Percentiles rank a stretch among this genome's conserved stretches.
Evolutionary conservation across 2,329 filamentous ascomycete genomes (phyloP).

Genomic region (Didymosphaeria variabile): DNA sequence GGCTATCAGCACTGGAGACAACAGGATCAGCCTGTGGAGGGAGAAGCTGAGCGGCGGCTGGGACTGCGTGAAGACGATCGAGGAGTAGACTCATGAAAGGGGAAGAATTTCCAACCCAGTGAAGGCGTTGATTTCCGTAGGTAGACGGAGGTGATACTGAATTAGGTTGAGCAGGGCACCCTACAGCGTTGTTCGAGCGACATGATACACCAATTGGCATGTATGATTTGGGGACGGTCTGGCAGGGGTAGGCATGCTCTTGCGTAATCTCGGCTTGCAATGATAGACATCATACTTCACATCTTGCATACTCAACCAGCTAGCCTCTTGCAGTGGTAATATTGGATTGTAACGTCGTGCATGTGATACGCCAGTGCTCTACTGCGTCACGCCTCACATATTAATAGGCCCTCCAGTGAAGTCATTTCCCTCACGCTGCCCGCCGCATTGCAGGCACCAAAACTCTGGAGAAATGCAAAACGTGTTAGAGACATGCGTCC

Average conservation of each 20-base stretch:
- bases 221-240: not conserved
- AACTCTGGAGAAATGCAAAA: too few species aligned
- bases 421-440: too few species aligned
- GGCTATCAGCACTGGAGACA: conserved; percentile 91
- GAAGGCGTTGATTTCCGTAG: not conserved
- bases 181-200: not conserved
- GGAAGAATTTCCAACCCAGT: not conserved
- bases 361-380: too few species aligned
- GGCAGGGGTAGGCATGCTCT: conserved; percentile 34
- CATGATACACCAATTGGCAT: not conserved
- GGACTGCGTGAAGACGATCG: conserved; percentile 97
- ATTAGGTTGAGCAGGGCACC: not conserved
- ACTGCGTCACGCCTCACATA: too few species aligned
- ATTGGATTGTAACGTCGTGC: too few species aligned
- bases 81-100: conserved; percentile 68
- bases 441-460: too few species aligned
- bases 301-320: too few species aligned
- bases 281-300: not conserved
- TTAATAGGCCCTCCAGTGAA: too few species aligned
- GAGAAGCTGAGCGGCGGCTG: conserved; percentile 96
- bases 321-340: too few species aligned
- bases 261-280: not conserved
- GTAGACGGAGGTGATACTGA: not conserved
- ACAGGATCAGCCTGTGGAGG: conserved; percentile 98
- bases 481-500: too few species aligned